Conservation (phyloP, 2,329 filamentous ascomycete genomes). For the Clarireedia sp. region DNA sequence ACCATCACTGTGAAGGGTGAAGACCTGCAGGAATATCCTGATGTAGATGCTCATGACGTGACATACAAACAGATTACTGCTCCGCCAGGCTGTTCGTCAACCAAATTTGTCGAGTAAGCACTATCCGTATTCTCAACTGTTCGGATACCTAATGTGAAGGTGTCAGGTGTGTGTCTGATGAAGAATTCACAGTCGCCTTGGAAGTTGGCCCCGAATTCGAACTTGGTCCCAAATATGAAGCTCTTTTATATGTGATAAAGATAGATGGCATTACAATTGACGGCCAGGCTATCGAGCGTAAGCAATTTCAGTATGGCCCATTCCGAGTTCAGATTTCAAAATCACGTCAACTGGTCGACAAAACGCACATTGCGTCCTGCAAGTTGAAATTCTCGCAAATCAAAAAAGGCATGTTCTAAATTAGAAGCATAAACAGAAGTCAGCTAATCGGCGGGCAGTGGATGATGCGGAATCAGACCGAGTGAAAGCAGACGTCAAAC, state of each 20-base stretch:
- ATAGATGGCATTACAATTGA: constrained; percentile 14
- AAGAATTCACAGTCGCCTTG: constrained; percentile 13
- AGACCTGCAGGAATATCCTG: constrained; percentile 17
- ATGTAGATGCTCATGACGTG: constrained; percentile 7
- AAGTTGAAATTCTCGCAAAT: not conserved
- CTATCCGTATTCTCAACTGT: not conserved
- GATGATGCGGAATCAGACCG: constrained; percentile 13
- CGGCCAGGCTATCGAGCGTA: not conserved
- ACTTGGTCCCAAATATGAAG: constrained; percentile 3
- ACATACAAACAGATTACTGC: not conserved
- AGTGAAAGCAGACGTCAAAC: constrained; percentile 15
- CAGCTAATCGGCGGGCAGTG: constrained; percentile 7
- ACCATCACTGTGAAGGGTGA: constrained; percentile 14
- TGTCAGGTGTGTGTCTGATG: constrained; percentile 15
- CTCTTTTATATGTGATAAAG: constrained; percentile 8
- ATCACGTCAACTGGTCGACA: not conserved
- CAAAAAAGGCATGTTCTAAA: not conserved
- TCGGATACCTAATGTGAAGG: not conserved
- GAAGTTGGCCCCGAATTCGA: constrained; percentile 10
- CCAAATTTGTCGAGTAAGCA: constrained; percentile 10
- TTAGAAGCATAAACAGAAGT: not conserved
- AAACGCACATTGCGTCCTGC: not conserved
- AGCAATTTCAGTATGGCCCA: not conserved
- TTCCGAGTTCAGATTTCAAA: not conserved
- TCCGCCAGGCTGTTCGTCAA: not conserved